These are phyloP conservation scores for Schwanniomyces sp. DNA, from an alignment of 805 yeast species.

Conservation along the genomic window DNA sequence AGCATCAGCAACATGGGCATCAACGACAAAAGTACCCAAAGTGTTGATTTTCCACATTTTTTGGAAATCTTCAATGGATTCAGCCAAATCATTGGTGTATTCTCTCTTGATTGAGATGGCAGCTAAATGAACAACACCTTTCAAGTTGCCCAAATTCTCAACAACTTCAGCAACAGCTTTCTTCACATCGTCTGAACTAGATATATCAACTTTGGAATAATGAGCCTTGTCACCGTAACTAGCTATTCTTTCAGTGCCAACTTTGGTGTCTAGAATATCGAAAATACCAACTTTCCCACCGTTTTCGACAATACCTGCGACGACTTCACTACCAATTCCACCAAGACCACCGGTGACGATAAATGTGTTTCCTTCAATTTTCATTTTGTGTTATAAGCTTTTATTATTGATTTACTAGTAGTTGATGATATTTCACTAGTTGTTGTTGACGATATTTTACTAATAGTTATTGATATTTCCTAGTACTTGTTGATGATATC, in stretches of 20 bases:
- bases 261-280: conserved; percentile 9
- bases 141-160: conserved; percentile 8
- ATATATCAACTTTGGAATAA: conserved; percentile 10
- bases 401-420: neutral
- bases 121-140: conserved; percentile 13
- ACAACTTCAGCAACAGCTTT: conserved; percentile 11
- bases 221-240: conserved; percentile 3
- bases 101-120: conserved; percentile 9
- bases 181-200: conserved; percentile 10
- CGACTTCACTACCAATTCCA: conserved; percentile 13
- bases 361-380: conserved; percentile 11
- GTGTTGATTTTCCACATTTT: conserved; percentile 14
- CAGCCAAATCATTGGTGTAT: conserved; percentile 14
- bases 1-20: conserved; percentile 15
- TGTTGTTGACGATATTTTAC: too few species aligned
- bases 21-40: conserved; percentile 12
- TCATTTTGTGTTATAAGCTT: conserved; percentile 1
- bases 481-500: too few species aligned
- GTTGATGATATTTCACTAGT: too few species aligned
- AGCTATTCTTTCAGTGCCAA: conserved; percentile 4
- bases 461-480: too few species aligned
- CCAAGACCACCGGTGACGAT: conserved; percentile 16
- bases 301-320: conserved; percentile 5
- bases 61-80: conserved; percentile 12
- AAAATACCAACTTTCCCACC: conserved; percentile 13